These are phyloP conservation scores for Ophiosphaerella narmari DNA, from an alignment of 2,329 filamentous ascomycete genomes.

Conservation along the genomic window DNA sequence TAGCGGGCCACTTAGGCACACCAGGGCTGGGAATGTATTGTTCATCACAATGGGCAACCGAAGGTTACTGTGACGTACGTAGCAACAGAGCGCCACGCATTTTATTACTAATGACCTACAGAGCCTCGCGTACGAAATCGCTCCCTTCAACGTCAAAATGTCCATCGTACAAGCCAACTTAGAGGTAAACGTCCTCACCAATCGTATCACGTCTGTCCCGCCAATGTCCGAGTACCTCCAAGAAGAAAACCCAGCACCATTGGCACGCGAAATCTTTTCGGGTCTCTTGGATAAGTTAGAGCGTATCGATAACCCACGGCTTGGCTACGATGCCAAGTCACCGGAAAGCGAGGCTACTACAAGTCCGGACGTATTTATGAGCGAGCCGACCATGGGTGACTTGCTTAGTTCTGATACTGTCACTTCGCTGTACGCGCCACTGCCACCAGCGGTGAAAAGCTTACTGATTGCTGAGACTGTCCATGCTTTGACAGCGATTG, in stretches of 20 bases:
- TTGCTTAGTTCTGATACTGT: conserved; percentile 55
- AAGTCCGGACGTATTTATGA: conserved; percentile 30
- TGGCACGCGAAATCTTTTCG: conserved; percentile 80
- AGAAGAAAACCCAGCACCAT: conserved; percentile 74
- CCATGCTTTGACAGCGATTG: conserved; percentile 87
- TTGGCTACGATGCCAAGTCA: conserved; percentile 36
- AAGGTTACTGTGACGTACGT: conserved; percentile 85
- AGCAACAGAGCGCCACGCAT: neutral
- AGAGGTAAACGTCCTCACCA: conserved; percentile 85
- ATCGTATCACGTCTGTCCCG: conserved; percentile 83
- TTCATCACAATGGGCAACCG: conserved; percentile 90
- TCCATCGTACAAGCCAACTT: conserved; percentile 96
- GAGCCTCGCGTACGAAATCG: conserved; percentile 88
- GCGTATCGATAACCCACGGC: conserved; percentile 52
- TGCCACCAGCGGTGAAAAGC: conserved; percentile 69
- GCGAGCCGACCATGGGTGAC: conserved; percentile 49
- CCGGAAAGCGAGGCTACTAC: conserved; percentile 35
- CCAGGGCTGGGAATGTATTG: conserved; percentile 91
- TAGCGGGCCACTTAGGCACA: conserved; percentile 84
- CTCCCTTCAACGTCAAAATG: conserved; percentile 95
- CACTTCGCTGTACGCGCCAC: conserved; percentile 73
- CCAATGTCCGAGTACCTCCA: conserved; percentile 72
- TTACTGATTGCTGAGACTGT: conserved; percentile 85
- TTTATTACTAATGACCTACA: conserved; percentile 26
- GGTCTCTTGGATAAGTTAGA: conserved; percentile 79